Base-by-base conservation (phyloP, 495 filamentous ascomycete genomes). In the Lepraria neglecta region DNA sequence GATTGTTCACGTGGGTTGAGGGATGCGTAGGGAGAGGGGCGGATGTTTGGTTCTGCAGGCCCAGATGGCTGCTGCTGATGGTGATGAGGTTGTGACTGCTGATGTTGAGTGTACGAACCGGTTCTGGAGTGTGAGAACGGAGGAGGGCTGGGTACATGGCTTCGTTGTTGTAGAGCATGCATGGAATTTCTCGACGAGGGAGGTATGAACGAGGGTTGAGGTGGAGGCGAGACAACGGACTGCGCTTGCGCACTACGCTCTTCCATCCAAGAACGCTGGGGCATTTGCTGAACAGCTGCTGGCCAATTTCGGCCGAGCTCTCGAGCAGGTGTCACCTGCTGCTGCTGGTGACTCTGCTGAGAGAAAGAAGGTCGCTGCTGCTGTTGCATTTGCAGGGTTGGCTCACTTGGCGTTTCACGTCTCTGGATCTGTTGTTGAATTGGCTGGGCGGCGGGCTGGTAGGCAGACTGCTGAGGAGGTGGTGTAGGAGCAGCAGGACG, bases 111-210 rank as follows among this genome's bases (percentile, higher is more conserved):
- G 33, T 67, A 69, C 14, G 67, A 69, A 52, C 67, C 50, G 19
- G 46, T 61, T 33, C 64, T 55, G n/a, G 67, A 65, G 38, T 69
- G 67, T 7, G 61, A 61, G 44, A 59, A 50, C 17, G 68, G 63
- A 14, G 65, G 67, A 14, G 67, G 65, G 44, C 51, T 67, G 7
- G 66, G 56, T 14, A 52, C 60, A 28, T 40, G 51, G n/a, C 38
- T 52, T 0, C 46, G 56, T 27, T 67, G 62, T n/a, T 67, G 62
- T 24, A 56, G 31, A 17, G 59, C 21, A 40, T 67, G 67, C 7
- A 65, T 45, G 4, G 60, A 43, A 21, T n/a, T 42, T 21, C 56
- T 58, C n/a, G 52, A 52, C 19, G 51, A 17, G 40, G 50, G 30
- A 30, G 56, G 60, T 11, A 50, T 14, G 19, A 56, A 65, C 35